Base-by-base conservation (phyloP, 345 rosid genomes). In the Populus alba region DNA sequence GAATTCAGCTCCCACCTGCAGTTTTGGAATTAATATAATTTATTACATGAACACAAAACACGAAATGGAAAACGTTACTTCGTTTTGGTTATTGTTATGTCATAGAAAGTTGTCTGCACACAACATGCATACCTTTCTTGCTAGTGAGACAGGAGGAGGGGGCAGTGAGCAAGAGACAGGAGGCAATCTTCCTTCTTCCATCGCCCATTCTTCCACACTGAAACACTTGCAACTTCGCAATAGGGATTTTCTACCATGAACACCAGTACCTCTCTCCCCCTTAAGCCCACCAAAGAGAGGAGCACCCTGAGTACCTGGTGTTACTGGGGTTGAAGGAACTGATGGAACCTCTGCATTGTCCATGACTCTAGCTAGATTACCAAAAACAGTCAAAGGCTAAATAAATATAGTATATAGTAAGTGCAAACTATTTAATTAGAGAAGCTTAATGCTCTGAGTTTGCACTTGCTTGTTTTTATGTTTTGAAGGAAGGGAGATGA, bases 1-100 rank as follows among this genome's bases (percentile, higher is more conserved):
- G 76, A 94, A 94, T 81, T 92, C 98, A n/a, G 94, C 97, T 79
- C 97, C 97, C 87, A 94, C 92, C 97, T 92, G 81, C 37, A 70
- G 53, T 47, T 47, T 23, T 68, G 35, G 18, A 33, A 22, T 35
- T 4, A 7, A 66, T 38, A 23, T 39, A 39, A 61, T 33, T 37
- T n/a, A 49, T 37, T n/a, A 49, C 45, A 38, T 12, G 23, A 25
- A 20, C 3, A 20, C 12, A 4, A 15, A 55, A 33, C n/a, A 45
- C 2, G 53, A 29, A 23, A 59, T 20, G 49, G 22, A 53, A 73
- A 43, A 15, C 53, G 18, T 47, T 47, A 15, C 18, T 3, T 66
- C 33, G 13, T 22, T 23, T n/a, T 78, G 7, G 37, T 47, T 22
- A 0, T 2, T 62, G 17, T 62, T 23, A 2, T 15, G 22, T n/a